Evolutionary conservation across 345 rosid species (phyloP).

Genomic region (Adansonia digitata): DNA sequence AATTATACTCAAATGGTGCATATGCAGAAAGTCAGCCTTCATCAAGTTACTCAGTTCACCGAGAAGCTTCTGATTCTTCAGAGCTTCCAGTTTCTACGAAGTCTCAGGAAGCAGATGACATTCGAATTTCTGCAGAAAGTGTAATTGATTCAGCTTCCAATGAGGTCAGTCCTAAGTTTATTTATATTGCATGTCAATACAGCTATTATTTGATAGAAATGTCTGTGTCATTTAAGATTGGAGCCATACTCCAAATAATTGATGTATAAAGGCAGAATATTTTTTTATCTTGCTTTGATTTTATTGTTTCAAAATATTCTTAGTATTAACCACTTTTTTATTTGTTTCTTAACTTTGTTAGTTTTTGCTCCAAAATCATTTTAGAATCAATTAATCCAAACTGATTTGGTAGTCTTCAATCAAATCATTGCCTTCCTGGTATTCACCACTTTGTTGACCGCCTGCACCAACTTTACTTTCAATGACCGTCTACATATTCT

Average conservation of each 20-base stretch:
- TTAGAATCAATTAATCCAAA: too few species aligned
- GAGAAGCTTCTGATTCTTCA: neutral
- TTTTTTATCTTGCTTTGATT: neutral
- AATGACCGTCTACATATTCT: too few species aligned
- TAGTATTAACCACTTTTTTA: neutral
- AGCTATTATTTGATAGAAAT: neutral
- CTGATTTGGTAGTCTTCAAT: too few species aligned
- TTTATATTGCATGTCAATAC: neutral
- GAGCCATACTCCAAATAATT: neutral
- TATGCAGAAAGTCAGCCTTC: conserved; percentile 19
- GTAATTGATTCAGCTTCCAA: conserved; percentile 6
- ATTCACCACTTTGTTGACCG: neutral
- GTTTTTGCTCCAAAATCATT: neutral
- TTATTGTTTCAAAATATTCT: neutral
- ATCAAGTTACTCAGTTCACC: conserved; percentile 1
- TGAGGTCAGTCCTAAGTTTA: conserved; percentile 19
- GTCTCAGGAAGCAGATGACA: neutral
- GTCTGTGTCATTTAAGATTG: neutral
- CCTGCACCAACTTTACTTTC: too few species aligned
- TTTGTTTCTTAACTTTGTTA: neutral
- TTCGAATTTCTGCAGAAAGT: conserved; percentile 1
- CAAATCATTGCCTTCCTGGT: too few species aligned
- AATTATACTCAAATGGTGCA: neutral
- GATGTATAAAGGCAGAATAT: neutral
- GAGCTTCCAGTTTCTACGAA: conserved; percentile 18